Evolutionary conservation across 345 rosid species (phyloP).

Genomic region (Citrus unshiu): DNA sequence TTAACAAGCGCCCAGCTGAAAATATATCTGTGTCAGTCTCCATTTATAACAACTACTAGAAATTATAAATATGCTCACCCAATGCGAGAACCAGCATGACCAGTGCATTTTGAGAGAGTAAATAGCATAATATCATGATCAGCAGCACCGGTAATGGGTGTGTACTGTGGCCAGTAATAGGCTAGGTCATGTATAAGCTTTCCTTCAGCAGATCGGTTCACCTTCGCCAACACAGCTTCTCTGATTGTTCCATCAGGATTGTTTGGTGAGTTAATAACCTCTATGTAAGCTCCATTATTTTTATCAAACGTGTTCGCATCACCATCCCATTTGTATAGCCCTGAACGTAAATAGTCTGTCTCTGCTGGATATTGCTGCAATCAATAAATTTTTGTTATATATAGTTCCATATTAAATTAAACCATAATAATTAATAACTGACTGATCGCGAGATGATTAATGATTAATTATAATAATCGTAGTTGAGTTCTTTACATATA

Average conservation of each 20-base stretch:
- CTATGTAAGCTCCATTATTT: constrained; percentile 57
- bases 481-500: too few species aligned
- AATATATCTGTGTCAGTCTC: background rate
- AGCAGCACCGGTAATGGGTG: constrained; percentile 57
- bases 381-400: background rate
- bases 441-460: too few species aligned
- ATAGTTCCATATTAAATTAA: background rate
- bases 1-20: constrained; percentile 80
- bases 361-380: constrained; percentile 60
- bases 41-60: background rate
- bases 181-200: constrained; percentile 75
- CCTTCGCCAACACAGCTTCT: constrained; percentile 68
- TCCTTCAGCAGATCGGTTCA: constrained; percentile 49
- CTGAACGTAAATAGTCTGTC: constrained; percentile 48
- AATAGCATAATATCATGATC: constrained; percentile 81
- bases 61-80: constrained; percentile 45
- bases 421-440: background rate
- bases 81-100: constrained; percentile 92
- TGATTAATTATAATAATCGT: too few species aligned
- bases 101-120: constrained; percentile 87
- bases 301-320: constrained; percentile 60
- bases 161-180: constrained; percentile 90
- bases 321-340: constrained; percentile 83
- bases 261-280: constrained; percentile 72
- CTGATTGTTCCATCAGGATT: constrained; percentile 79